phyloP scores from a whole-genome alignment of 2,329 filamentous ascomycete species.

The Colletotrichum sp. region DNA sequence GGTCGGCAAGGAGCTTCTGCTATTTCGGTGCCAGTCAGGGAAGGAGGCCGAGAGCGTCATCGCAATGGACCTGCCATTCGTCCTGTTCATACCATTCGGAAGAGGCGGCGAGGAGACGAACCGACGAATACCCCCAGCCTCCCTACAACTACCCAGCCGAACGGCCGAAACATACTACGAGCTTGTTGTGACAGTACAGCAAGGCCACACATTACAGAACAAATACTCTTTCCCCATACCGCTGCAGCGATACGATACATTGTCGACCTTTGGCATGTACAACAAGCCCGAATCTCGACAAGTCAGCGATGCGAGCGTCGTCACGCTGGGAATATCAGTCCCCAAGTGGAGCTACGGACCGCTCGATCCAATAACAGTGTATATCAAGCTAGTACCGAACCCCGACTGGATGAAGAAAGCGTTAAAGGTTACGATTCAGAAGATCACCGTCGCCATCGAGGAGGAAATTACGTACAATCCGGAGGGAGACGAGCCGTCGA shows the following conservation, averaged over 20 bases:
- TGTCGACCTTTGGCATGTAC: slow-evolving; percentile 99
- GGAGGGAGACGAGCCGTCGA: slow-evolving; percentile 92
- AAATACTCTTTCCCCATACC: slow-evolving; percentile 93
- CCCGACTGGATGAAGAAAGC: slow-evolving; percentile 91
- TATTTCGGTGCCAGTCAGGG: slow-evolving; percentile 85
- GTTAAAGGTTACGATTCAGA: slow-evolving; percentile 89
- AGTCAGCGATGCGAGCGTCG: slow-evolving; percentile 85
- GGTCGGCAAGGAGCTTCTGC: slow-evolving; percentile 92
- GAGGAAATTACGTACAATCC: slow-evolving; percentile 99
- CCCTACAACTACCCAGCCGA: slow-evolving; percentile 85
- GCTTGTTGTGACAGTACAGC: slow-evolving; percentile 93
- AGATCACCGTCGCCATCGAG: slow-evolving; percentile 92
- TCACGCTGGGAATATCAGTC: slow-evolving; percentile 89
- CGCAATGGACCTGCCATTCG: slow-evolving; percentile 96
- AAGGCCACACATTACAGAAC: slow-evolving; percentile 84
- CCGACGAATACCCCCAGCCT: slow-evolving; percentile 88
- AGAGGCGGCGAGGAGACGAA: slow-evolving; percentile 90
- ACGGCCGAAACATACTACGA: slow-evolving; percentile 99
- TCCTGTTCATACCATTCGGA: slow-evolving; percentile 96
- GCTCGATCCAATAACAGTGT: slow-evolving; percentile 92
- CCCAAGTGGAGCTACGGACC: slow-evolving; percentile 97
- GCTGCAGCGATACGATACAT: slow-evolving; percentile 90
- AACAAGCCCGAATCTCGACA: slow-evolving; percentile 92
- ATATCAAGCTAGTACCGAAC: slow-evolving; percentile 92
- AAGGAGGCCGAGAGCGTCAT: slow-evolving; percentile 88